Evolutionary conservation across 2,329 filamentous ascomycete genomes (phyloP), one percentile per base, ranked within the genome.

Genomic region (Pseudogymnoascus sp.): DNA sequence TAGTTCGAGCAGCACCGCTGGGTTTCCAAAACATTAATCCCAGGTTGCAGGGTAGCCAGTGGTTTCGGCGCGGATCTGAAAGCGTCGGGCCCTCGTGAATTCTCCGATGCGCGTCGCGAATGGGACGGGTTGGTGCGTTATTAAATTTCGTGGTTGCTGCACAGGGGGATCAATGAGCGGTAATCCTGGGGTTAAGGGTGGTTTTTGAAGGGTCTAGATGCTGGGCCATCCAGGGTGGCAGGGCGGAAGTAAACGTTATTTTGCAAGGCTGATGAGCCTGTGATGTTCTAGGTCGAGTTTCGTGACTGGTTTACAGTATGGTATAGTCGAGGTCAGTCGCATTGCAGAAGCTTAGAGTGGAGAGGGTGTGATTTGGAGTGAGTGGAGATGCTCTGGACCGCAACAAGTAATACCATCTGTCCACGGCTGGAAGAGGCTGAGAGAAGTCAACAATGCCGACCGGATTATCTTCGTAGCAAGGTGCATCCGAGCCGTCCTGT

Each of bases 11-110:
- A 52, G 45, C 45, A 52, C 25, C 25, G 45, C 45, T 52, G 25
- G 25, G 45, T 52, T 52, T 52, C 45, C 45, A 52, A 52, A 52
- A 52, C 45, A 52, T 52, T 52, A 52, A 52, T 52, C 45, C 45
- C 45, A 52, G 45, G 45, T 52, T 31, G 45, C 45, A 52, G 25
- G 45, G 25, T n/a, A 33, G 45, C 45, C 45, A 52, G 25, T 31
- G n/a, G 45, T 52, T 52, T 31, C 25, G 25, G 45, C 45, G 45
- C 2, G 25, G 25, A 31, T 33, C n/a, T 52, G 25, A 31, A 33
- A 52, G 45, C 45, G 23, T 31, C 25, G n/a, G 25, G 8, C 4
- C 25, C 16, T 18, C 4, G n/a, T 55, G 31, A 18, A 31, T 6
- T 55, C 4, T 31, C 21, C 25, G 45, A 18, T 33, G 45, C 45